These are phyloP conservation scores for Phascolomyces articulosus DNA, from an alignment of 371 early-diverging fungal species.

Conservation along the genomic window DNA sequence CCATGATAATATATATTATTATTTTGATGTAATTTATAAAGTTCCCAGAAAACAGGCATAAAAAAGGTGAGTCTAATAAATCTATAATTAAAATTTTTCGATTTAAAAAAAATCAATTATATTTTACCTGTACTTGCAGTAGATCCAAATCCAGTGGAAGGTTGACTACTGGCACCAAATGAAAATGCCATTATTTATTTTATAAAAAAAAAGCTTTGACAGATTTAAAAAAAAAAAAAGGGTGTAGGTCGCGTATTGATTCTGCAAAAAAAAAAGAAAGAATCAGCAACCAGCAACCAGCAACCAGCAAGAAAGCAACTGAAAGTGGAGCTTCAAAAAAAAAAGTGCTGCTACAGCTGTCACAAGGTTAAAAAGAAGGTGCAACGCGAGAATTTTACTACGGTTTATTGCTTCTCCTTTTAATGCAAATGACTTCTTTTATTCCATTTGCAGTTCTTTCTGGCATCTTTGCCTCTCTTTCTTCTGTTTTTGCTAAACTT, in stretches of 20 bases:
- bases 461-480: constrained; percentile 73
- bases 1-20: no score
- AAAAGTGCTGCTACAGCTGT: no score
- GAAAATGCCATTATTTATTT: constrained; percentile 18
- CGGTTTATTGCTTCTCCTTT: not conserved
- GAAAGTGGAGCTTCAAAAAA: no score
- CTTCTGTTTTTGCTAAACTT: constrained; percentile 80
- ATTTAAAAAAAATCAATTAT: not conserved
- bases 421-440: constrained; percentile 36
- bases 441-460: constrained; percentile 58
- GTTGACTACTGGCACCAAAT: constrained; percentile 20
- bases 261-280: no score
- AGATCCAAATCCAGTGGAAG: constrained; percentile 19
- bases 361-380: no score
- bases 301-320: no score
- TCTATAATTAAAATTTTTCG: not conserved
- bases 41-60: no score
- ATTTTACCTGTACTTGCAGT: constrained; percentile 5
- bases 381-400: not conserved
- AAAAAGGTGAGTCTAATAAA: no score
- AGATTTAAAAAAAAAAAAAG: not conserved
- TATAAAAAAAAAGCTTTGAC: not conserved
- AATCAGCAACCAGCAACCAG: no score
- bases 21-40: no score
- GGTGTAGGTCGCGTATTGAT: not conserved